Evolutionary conservation across 2,329 filamentous ascomycete genomes (phyloP), one percentile per base, ranked within the genome.

Genomic region (Cryphonectria parasitica): DNA sequence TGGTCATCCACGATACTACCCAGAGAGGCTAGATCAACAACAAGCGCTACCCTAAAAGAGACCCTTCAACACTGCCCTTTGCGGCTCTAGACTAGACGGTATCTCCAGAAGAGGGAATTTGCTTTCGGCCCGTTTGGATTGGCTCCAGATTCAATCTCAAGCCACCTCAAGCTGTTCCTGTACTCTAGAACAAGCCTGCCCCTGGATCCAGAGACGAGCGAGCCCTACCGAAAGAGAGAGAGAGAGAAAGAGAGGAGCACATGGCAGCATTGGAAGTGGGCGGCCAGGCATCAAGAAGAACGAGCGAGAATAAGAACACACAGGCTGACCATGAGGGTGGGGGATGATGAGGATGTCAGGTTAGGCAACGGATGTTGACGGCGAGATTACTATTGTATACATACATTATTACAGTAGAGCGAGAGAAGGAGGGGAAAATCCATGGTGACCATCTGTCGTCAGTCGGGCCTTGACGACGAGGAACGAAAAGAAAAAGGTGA

Each of bases 1-100:
- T 68, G 69, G 31, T 43, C 2, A 36, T 13, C 49, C 65, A 66
- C 58, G 65, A 64, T 71, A 63, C 67, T 71, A 36, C 71, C 52
- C 45, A 65, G 67, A 63, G 17, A 2, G 66, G 69, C 34, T 71
- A 64, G 66, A 2, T 0, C 2, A 1, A 0, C 15, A 0, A 0
- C 0, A 2, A 1, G 3, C 63, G 36, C 71, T 69, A 71, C 31
- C 61, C 69, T 8, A 5, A 64, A 68, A 45, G 13, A 6, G 43
- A 61, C 11, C 65, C n/a, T 0, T 1, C 1, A 2, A 3, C 60
- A 58, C 69, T 69, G 60, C 70, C 65, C 17, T 6, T 69, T 69
- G 39, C 45, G 43, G 25, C 10, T 11, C 68, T n/a, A 22, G 58
- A 19, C 36, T 43, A 28, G 15, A 31, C 58, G 56, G 56, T 31